phyloP scores from a whole-genome alignment of 345 rosid species.

The Hirschfeldia incana region DNA sequence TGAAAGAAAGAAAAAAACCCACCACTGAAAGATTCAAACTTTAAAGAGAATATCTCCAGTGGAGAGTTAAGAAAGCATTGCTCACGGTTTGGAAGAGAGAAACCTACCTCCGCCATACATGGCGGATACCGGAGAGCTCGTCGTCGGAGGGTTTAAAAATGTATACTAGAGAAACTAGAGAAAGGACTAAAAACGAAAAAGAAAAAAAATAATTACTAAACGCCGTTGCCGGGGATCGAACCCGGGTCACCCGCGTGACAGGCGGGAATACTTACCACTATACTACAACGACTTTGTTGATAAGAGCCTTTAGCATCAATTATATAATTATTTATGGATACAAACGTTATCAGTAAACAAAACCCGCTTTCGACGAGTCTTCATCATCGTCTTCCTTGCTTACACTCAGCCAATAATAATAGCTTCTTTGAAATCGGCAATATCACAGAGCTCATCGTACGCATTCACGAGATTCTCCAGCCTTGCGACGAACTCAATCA shows the following conservation, averaged over 20 bases:
- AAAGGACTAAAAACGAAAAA: too few species aligned
- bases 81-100: neutral
- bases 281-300: constrained; percentile 67
- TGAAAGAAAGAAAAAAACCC: constrained; percentile 30
- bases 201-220: too few species aligned
- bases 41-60: too few species aligned
- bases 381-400: too few species aligned
- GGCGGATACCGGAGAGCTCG: neutral
- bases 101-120: neutral
- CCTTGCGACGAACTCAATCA: constrained; percentile 86
- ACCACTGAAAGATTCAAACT: constrained; percentile 14
- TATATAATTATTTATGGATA: too few species aligned
- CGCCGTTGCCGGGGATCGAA: constrained; percentile 64
- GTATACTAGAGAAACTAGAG: too few species aligned
- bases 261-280: constrained; percentile 91
- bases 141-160: neutral
- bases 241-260: constrained; percentile 98
- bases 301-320: too few species aligned
- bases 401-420: neutral
- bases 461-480: constrained; percentile 62
- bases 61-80: neutral
- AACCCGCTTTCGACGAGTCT: too few species aligned
- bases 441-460: constrained; percentile 57
- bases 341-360: too few species aligned
- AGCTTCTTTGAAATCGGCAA: constrained; percentile 52